phyloP scores from a whole-genome alignment of 345 rosid species.

The Ceriops decandra region DNA sequence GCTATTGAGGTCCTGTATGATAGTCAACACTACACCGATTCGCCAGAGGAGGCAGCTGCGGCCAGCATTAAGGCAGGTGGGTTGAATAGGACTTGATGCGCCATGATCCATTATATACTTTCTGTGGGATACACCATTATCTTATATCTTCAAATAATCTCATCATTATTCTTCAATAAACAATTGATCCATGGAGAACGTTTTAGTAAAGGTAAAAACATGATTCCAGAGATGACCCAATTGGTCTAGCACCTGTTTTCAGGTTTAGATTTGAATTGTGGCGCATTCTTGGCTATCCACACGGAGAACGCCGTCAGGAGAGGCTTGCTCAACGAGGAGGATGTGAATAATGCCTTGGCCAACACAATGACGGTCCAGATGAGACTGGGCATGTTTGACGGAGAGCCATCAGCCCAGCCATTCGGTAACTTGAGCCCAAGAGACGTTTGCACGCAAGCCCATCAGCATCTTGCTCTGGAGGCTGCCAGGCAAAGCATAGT shows the following conservation, averaged over 20 bases:
- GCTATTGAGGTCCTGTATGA: constrained; percentile 70
- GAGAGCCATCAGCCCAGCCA: constrained; percentile 62
- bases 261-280: constrained; percentile 93
- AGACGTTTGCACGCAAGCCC: constrained; percentile 74
- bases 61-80: constrained; percentile 67
- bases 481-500: constrained; percentile 92
- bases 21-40: constrained; percentile 68
- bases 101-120: no score
- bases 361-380: constrained; percentile 80
- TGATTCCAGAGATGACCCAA: no score
- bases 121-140: no score
- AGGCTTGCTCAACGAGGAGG: constrained; percentile 44
- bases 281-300: constrained; percentile 70
- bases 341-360: constrained; percentile 68
- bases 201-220: background rate
- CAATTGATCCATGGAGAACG: no score
- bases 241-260: background rate
- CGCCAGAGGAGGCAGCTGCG: constrained; percentile 89
- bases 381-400: constrained; percentile 95
- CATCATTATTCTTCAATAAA: no score
- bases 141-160: no score
- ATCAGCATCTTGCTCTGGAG: constrained; percentile 65
- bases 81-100: background rate
- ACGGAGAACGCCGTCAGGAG: constrained; percentile 56
- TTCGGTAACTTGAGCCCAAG: constrained; percentile 70